Base-by-base conservation (phyloP, 2,329 filamentous ascomycete species). In the Trematosphaeria pertusa region DNA sequence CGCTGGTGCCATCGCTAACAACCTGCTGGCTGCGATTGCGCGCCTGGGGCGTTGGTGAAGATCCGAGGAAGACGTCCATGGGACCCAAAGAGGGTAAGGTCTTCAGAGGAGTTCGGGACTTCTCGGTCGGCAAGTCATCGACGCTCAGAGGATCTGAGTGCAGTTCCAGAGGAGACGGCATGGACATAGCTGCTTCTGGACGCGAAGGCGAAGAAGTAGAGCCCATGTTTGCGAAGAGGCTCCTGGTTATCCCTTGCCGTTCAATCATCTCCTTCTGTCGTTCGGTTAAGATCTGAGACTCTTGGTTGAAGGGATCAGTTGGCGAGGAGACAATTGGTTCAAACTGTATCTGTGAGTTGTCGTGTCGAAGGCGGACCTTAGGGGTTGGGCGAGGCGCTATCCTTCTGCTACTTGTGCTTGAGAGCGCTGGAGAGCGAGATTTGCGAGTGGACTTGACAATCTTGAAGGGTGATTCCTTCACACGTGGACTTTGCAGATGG, bases 321-420 rank as follows among this genome's bases (percentile, higher is more conserved):
- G 80, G 74, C 0, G 86, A 83, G 10, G 85, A 83, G 21, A 82
- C 80, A 36, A 93, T 87, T 0, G 84, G 75, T 2, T 87, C 83
- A 61, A 94, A 94, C 33, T 89, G 81, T 19, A 95, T 81, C 62
- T 95, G 91, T 0, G 90, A 95, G 69, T 95, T 82, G 52, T 96
- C 84, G 58, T 96, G 91, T 24, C 88, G 83, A 20, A 86, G 76
- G 48, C 81, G 82, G 14, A 80, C 76, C 36, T 79, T 82, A 10
- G 71, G 69, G 38, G 69, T 74, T 20, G 54, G 58, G 34, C 61
- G 60, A 11, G 59, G 43, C 39, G 67, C 47, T 11, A 38, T 39
- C 49, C 58, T 64, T 43, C 54, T 61, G 22, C 45, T 60, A 5
- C 43, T 50, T 20, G 52, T 48, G 21, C 52, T 57, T 0, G 62